Evolutionary conservation across 768 basidiomycete genomes (phyloP).

Genomic region (Boletus subcaerulescens): DNA sequence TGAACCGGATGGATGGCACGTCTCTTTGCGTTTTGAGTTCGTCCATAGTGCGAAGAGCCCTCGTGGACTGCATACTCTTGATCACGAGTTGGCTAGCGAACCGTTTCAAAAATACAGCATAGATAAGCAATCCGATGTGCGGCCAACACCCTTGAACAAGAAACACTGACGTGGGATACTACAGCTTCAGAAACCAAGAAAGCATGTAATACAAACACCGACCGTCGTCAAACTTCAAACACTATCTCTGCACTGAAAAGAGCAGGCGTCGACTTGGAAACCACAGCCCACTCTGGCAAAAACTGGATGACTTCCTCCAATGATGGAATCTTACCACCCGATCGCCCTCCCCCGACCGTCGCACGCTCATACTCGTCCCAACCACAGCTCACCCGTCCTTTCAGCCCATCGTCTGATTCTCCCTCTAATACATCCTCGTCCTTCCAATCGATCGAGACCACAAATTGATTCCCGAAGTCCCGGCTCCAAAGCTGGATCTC

Average conservation of each 20-base stretch:
- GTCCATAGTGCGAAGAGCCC: no score
- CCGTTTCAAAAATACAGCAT: no score
- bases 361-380: constrained; percentile 69
- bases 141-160: no score
- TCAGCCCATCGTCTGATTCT: constrained; percentile 14
- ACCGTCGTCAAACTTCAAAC: constrained; percentile 20
- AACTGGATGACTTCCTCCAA: constrained; percentile 63
- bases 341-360: constrained; percentile 42
- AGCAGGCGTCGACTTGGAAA: constrained; percentile 53
- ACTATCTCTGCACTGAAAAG: constrained; percentile 49
- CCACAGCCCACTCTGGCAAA: constrained; percentile 66
- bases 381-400: constrained; percentile 55
- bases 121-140: no score
- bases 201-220: neutral
- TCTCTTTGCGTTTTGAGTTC: no score
- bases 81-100: no score
- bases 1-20: no score
- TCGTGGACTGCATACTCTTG: no score
- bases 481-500: constrained; percentile 59
- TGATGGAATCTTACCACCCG: constrained; percentile 56
- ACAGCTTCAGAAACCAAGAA: neutral
- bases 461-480: constrained; percentile 52
- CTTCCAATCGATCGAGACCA: constrained; percentile 52
- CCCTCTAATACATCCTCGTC: constrained; percentile 5
- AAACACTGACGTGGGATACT: neutral